Conservation (phyloP, 2,329 filamentous ascomycete species). For the Colletotrichum tropicicola region DNA sequence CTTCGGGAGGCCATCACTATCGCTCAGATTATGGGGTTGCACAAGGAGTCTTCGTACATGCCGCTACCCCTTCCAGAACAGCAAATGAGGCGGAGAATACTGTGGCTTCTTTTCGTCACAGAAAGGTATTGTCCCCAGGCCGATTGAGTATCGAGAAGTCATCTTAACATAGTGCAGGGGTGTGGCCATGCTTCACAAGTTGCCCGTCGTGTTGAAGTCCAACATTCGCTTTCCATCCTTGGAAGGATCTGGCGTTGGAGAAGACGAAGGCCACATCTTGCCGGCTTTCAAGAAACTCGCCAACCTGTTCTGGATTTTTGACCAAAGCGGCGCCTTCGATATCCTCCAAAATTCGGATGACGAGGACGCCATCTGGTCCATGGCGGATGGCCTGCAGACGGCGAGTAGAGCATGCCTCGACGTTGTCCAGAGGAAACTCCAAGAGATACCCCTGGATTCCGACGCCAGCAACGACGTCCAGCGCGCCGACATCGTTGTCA, state of each 20-base stretch:
- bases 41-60: constrained; percentile 52
- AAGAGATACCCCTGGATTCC: constrained; percentile 48
- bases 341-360: constrained; percentile 50
- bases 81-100: constrained; percentile 51
- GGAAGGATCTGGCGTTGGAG: constrained; percentile 40
- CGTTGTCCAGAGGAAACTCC: constrained; percentile 51
- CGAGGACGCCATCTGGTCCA: constrained; percentile 38
- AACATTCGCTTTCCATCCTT: constrained; percentile 47
- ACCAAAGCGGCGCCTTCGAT: constrained; percentile 58
- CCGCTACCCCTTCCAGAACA: constrained; percentile 47
- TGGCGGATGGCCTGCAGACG: constrained; percentile 32
- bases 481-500: constrained; percentile 57
- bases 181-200: constrained; percentile 58
- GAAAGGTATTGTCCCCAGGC: constrained; percentile 40
- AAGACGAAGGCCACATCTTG: constrained; percentile 53
- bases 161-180: constrained; percentile 41
- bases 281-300: constrained; percentile 59
- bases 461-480: constrained; percentile 57
- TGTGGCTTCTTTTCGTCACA: constrained; percentile 49
- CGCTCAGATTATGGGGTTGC: constrained; percentile 58
- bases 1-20: constrained; percentile 60
- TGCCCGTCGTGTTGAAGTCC: constrained; percentile 54
- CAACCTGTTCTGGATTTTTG: constrained; percentile 59
- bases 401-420: constrained; percentile 43
- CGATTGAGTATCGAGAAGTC: background rate